Evolutionary conservation across 1,139 yeast genomes (phyloP).

Genomic region (Taiozyma sp.): DNA sequence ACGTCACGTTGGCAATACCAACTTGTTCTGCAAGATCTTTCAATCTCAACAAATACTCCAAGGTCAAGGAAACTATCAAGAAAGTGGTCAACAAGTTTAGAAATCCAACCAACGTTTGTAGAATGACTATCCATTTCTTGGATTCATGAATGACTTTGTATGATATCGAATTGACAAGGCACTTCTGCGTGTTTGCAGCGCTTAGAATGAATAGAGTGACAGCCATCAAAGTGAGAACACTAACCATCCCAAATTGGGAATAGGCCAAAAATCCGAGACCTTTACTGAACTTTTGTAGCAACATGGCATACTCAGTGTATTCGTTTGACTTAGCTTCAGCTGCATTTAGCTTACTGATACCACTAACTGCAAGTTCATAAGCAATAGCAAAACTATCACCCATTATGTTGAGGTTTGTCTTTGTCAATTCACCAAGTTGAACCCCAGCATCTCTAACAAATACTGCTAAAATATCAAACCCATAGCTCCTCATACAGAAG

Average conservation of each 20-base stretch:
- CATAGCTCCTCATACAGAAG: conserved; percentile 35
- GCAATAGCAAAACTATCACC: conserved; percentile 38
- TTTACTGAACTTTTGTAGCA: conserved; percentile 23
- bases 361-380: conserved; percentile 26
- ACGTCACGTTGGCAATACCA: conserved; percentile 22
- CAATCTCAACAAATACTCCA: conserved; percentile 18
- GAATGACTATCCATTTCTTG: conserved; percentile 5
- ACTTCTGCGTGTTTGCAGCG: background rate
- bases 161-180: background rate
- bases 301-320: conserved; percentile 20
- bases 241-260: conserved; percentile 9
- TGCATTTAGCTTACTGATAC: conserved; percentile 16
- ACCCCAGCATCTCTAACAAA: conserved; percentile 45
- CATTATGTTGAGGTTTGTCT: conserved; percentile 32
- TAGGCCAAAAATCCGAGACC: conserved; percentile 19
- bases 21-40: conserved; percentile 11
- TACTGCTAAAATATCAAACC: conserved; percentile 42
- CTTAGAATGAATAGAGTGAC: conserved; percentile 2
- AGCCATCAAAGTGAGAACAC: conserved; percentile 1
- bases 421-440: conserved; percentile 39
- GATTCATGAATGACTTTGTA: background rate
- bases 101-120: conserved; percentile 9
- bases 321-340: conserved; percentile 10
- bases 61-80: conserved; percentile 17
- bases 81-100: conserved; percentile 10